Evolutionary conservation across 495 filamentous ascomycete species (phyloP).

Genomic region (Bombardia bombarda): DNA sequence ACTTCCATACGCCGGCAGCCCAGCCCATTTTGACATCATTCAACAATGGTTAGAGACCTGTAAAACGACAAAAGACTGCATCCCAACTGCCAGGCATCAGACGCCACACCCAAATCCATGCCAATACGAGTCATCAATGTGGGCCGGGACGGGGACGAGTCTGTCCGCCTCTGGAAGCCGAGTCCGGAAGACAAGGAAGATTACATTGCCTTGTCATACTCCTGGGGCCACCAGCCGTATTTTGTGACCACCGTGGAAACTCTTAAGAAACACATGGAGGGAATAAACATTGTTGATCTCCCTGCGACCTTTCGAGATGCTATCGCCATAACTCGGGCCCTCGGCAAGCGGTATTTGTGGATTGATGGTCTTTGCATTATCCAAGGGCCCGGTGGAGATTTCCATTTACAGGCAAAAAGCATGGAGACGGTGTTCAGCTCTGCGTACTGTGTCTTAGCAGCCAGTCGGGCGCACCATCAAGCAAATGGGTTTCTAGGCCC

Average conservation of each 20-base stretch:
- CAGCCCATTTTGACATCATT: constrained; percentile 10
- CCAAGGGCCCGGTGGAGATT: constrained; percentile 26
- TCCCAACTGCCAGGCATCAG: neutral
- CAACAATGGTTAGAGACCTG: constrained; percentile 9
- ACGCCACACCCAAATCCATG: neutral
- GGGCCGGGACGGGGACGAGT: constrained; percentile 1
- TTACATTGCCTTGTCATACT: constrained; percentile 9
- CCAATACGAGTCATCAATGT: constrained; percentile 15
- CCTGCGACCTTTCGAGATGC: constrained; percentile 17
- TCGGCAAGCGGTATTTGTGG: constrained; percentile 19
- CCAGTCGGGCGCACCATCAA: constrained; percentile 14
- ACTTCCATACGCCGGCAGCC: constrained; percentile 5
- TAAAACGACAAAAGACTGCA: constrained; percentile 3
- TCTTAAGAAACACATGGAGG: constrained; percentile 1
- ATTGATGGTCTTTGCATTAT: constrained; percentile 34
- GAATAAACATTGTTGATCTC: constrained; percentile 5
- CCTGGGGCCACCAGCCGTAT: constrained; percentile 5
- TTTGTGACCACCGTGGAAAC: constrained; percentile 1
- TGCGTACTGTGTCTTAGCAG: constrained; percentile 25
- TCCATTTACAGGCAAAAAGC: constrained; percentile 15
- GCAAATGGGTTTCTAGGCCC: constrained; percentile 15
- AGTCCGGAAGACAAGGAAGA: constrained; percentile 1
- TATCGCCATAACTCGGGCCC: constrained; percentile 6
- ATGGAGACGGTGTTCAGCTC: constrained; percentile 30
- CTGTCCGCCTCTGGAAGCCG: constrained; percentile 4